Conservation (phyloP, 805 yeast species). For the Wickerhamiella lipophila region DNA sequence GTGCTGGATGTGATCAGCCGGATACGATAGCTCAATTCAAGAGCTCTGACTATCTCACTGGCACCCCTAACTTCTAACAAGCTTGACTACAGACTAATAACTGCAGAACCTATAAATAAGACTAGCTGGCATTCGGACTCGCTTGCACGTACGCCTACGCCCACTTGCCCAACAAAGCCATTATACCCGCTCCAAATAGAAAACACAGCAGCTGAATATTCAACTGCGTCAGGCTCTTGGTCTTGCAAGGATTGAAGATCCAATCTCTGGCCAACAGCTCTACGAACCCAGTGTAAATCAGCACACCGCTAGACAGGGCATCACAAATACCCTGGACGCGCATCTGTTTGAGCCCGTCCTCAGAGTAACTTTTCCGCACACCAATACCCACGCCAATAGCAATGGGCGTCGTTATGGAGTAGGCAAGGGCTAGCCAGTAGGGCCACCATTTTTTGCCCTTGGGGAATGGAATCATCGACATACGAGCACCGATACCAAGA, state of each 20-base stretch:
- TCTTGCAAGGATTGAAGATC: constrained; percentile 34
- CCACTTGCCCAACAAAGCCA: constrained; percentile 71
- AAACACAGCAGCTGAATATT: constrained; percentile 32
- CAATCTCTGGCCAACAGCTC: constrained; percentile 68
- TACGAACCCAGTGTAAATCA: constrained; percentile 59
- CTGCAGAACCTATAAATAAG: too few species aligned
- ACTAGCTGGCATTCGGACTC: too few species aligned
- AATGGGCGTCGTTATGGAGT: constrained; percentile 52
- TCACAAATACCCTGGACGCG: constrained; percentile 55
- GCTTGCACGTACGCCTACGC: too few species aligned
- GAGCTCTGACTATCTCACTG: too few species aligned
- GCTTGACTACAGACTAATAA: too few species aligned
- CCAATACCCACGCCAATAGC: constrained; percentile 64
- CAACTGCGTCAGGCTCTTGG: constrained; percentile 34
- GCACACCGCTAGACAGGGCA: constrained; percentile 57
- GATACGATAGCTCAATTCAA: too few species aligned
- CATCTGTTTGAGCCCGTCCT: constrained; percentile 41
- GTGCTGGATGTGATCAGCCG: too few species aligned
- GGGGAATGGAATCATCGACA: constrained; percentile 49
- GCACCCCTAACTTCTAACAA: too few species aligned
- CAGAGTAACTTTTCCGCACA: constrained; percentile 44
- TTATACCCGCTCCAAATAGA: constrained; percentile 49
- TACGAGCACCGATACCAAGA: constrained; percentile 61
- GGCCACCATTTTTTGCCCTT: constrained; percentile 37
- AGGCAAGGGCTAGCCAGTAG: constrained; percentile 38